Evolutionary conservation across 192 early-diverging fungal species (phyloP).

Genomic region (Umbelopsis vinacea): DNA sequence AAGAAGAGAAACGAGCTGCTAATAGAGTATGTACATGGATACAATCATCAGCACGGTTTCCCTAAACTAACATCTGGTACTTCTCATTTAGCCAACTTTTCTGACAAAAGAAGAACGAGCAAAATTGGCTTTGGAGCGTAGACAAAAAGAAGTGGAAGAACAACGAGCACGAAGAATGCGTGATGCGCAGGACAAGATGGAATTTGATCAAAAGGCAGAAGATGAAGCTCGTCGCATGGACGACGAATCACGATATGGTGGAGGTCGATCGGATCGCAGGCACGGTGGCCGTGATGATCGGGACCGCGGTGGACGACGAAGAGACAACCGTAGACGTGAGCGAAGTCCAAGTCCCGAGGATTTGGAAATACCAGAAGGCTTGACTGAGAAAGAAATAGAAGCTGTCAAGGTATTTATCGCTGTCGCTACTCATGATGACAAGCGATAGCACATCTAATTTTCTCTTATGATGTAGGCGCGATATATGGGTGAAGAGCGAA

Average conservation of each 20-base stretch:
- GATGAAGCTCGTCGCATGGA: slow-evolving; percentile 41
- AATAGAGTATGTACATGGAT: slow-evolving; percentile 54
- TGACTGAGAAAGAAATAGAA: slow-evolving; percentile 46
- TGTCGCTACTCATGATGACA: background rate
- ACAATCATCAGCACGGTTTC: background rate
- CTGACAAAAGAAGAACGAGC: slow-evolving; percentile 92
- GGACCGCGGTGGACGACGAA: slow-evolving; percentile 27
- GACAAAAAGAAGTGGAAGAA: slow-evolving; percentile 82
- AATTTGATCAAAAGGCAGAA: slow-evolving; percentile 57
- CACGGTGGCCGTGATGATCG: slow-evolving; percentile 14
- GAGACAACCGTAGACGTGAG: slow-evolving; percentile 25
- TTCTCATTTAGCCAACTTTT: slow-evolving; percentile 67
- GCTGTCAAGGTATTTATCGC: slow-evolving; percentile 38
- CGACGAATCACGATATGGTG: slow-evolving; percentile 39
- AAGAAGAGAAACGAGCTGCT: slow-evolving; percentile 62
- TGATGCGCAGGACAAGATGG: slow-evolving; percentile 61
- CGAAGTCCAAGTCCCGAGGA: background rate
- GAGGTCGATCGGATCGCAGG: slow-evolving; percentile 29
- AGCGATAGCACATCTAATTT: background rate
- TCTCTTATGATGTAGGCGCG: slow-evolving; percentile 55
- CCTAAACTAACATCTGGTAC: background rate
- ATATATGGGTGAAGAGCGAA: slow-evolving; percentile 84
- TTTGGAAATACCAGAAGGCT: slow-evolving; percentile 19
- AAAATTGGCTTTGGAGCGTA: slow-evolving; percentile 80
- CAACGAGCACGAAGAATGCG: slow-evolving; percentile 62